Evolutionary conservation across 177 flowering plant genomes (phyloP), one percentile per base, ranked within the genome.

Genomic region (Telopea speciosissima): DNA sequence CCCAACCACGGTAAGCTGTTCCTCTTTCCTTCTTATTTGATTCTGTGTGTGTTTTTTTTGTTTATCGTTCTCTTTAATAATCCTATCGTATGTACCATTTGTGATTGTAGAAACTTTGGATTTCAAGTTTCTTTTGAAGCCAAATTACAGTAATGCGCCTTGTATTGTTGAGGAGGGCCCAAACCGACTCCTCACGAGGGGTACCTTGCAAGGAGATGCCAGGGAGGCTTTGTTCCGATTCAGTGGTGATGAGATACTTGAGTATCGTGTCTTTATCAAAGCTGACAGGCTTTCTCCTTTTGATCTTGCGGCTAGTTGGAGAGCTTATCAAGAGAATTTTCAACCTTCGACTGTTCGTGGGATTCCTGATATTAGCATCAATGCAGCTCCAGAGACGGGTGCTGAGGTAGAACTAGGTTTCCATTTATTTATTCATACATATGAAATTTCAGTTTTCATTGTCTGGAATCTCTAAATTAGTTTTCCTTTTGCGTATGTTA

Each of bases 251-350:
- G 93, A 84, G 52, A 70, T 90, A 73, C 77, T 95, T 17, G 99
- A 95, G 81, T 89, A 83, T 63, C 82, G 85, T 40, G 97, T 95
- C 19, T 80, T 83, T 40, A 85, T 95, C 56, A 85, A 89, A 33
- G 96, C 97, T 0, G 94, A 86, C 66, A 82, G 89, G 73, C 96
- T 95, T 75, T 95, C 99, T 7, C 99, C 99, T 2, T 95, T 95
- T 79, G 97, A 92, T 78, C 97, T 95, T 61, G 99, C 97, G 0
- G 96, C 97, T 21, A 92, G 99, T 85, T 95, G 99, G 99, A 84
- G 99, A 78, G 92, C 94, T 65, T 95, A 89, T 81, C 88, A 84
- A 78, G 91, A 89, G 76, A 89, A 95, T 77, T 80, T 92, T 45
- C 85, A 86, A 84, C 97, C 96, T 71, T 95, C 99, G 0, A 87